Conservation (phyloP, 2,329 filamentous ascomycete species). For the Aspergillus eucalypticola region DNA sequence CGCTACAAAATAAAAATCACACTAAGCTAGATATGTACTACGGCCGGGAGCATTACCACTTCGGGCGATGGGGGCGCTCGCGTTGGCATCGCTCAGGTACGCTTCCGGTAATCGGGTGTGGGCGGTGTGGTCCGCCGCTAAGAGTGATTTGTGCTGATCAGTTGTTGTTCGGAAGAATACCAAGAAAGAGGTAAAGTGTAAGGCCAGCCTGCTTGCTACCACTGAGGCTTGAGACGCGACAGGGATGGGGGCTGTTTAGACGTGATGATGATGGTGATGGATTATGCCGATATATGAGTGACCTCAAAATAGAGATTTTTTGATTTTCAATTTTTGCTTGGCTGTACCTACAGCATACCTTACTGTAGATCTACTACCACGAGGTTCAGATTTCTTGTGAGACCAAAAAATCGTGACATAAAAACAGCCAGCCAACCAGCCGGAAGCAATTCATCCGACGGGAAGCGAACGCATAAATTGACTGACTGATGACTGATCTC, state of each 20-base stretch:
- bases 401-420: not conserved
- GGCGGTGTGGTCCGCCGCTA: slow-evolving; percentile 11
- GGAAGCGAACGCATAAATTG: not conserved
- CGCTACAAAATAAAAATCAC: no score
- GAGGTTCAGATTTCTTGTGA: not conserved
- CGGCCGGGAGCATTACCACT: slow-evolving; percentile 15
- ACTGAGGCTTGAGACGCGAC: not conserved
- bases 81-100: not conserved
- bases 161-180: not conserved
- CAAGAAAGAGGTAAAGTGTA: not conserved
- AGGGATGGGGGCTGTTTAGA: not conserved
- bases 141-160: slow-evolving; percentile 8
- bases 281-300: no score
- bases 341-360: no score
- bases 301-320: no score
- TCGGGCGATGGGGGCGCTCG: slow-evolving; percentile 5
- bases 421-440: no score
- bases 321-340: no score
- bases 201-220: not conserved
- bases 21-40: not conserved
- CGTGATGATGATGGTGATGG: no score
- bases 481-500: not conserved
- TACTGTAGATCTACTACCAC: no score
- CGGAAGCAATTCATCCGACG: slow-evolving; percentile 9
- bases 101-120: slow-evolving; percentile 11